Conservation (phyloP, 768 basidiomycete species). For the Auriculariales sp. region DNA sequence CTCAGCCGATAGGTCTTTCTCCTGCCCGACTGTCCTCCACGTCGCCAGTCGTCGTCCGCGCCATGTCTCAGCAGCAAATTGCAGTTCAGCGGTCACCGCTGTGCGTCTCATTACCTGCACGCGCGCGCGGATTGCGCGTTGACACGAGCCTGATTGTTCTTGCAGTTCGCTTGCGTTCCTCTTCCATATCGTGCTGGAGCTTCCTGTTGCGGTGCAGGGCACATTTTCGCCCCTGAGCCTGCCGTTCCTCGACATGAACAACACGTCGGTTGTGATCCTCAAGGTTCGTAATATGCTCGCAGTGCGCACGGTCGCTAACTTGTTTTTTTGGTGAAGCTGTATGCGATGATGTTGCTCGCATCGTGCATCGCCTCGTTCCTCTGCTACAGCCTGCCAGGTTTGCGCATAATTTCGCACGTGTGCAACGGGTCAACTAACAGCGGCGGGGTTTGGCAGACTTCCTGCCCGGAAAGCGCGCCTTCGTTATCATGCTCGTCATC, state of each 20-base stretch:
- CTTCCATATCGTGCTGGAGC: conserved; percentile 66
- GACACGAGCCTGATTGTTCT: no score
- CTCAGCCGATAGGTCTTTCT: no score
- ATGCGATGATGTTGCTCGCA: conserved; percentile 44
- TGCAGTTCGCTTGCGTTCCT: no score
- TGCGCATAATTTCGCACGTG: no score
- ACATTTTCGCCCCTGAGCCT: conserved; percentile 44
- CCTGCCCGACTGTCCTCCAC: no score
- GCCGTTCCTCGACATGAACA: conserved; percentile 70
- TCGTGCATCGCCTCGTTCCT: conserved; percentile 49
- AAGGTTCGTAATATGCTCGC: conserved; percentile 34
- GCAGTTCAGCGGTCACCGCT: no score
- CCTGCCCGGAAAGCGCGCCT: conserved; percentile 70
- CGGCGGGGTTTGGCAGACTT: conserved; percentile 36
- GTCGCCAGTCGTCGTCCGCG: no score
- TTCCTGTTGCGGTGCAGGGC: conserved; percentile 65
- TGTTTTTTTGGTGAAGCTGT: conserved; percentile 44
- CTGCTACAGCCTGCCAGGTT: conserved; percentile 60
- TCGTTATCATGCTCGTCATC: conserved; percentile 60
- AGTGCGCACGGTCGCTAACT: background rate
- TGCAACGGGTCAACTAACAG: background rate
- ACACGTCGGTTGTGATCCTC: conserved; percentile 61
- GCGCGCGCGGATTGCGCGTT: no score
- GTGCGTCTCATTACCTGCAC: no score
- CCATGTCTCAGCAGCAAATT: no score